Evolutionary conservation across 2,329 filamentous ascomycete species (phyloP).

Genomic region (Trichoderma endophyticum): DNA sequence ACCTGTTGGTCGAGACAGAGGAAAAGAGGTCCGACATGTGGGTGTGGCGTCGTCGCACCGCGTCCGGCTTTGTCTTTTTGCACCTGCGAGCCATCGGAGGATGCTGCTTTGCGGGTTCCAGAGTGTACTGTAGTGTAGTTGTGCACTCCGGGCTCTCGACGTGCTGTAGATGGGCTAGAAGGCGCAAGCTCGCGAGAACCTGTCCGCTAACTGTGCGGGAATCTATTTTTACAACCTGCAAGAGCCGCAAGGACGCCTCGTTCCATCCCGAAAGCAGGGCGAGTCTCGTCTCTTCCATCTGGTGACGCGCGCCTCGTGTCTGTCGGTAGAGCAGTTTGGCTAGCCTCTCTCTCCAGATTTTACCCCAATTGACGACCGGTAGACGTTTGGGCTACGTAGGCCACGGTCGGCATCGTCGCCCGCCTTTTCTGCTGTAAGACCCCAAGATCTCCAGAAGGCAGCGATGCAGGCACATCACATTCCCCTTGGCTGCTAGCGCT

Average conservation of each 20-base stretch:
- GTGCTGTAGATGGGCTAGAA: neutral
- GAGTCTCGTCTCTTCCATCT: neutral
- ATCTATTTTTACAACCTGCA: conserved; percentile 1
- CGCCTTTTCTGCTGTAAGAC: neutral
- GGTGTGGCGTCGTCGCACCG: neutral
- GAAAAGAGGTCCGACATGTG: conserved; percentile 5
- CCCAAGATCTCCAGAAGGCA: conserved; percentile 5
- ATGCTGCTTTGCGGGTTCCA: neutral
- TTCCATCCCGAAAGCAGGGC: neutral
- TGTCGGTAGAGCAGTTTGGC: conserved; percentile 2
- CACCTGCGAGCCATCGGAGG: conserved; percentile 13
- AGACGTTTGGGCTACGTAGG: neutral
- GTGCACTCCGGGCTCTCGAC: neutral
- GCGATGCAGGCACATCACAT: conserved; percentile 3
- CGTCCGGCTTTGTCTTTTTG: neutral
- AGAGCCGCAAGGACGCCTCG: neutral
- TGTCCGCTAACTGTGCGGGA: neutral
- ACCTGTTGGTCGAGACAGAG: neutral
- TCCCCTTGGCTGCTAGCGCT: conserved; percentile 1
- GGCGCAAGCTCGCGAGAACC: neutral
- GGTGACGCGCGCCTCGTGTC: conserved; percentile 1
- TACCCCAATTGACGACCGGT: neutral
- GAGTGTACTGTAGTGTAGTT: neutral
- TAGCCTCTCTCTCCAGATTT: neutral
- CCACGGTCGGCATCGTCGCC: neutral